Base-by-base conservation (phyloP, 2,329 filamentous ascomycete species). In the Herpotrichia juniperi region DNA sequence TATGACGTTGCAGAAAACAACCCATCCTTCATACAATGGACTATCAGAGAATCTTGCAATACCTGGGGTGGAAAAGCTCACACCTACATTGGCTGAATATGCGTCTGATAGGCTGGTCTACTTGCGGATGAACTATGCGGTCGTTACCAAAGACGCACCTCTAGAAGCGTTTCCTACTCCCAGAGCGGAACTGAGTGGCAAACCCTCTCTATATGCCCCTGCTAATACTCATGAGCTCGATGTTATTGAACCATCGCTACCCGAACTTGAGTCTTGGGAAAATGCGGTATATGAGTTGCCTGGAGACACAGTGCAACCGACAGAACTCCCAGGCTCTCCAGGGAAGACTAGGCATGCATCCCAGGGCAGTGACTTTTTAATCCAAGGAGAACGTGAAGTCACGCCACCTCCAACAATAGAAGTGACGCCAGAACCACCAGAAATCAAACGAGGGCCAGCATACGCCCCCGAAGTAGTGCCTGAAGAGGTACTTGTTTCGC, bases 31-130 rank as follows among this genome's bases (percentile, higher is more conserved):
- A 24, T 50, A 72, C 2, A 57, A 62, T 2, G 52, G 52, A 3
- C 53, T 54, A 12, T 53, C 64, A 2, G 64, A 65, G 11, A 56
- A 66, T 30, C 58, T 73, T 25, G 58, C 46, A 16, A 53, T 79
- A 46, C 80, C 80, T 4, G 80, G 81, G 3, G 77, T 79, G 2
- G 81, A 83, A 53, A 84, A 83, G 58, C 71, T 86, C 4, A 78
- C 80, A 17, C 80, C 82, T 1, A 63, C 81, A 1, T 61, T 86
- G 21, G 75, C 75, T 7, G 73, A 77, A 17, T 70, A 72, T 53
- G 80, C 79, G 8, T 74, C 76, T 7, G 72, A 79, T 1, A 77
- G 73, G 22, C 51, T 86, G 58, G 81, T 76, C 2, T 84, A 83
- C 61, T 63, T 87, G 10, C 76, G 83, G 34, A 74, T 83, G 22